Evolutionary conservation across 192 early-diverging fungal species (phyloP), one percentile per base, ranked within the genome.

Genomic region (Mortierella alpina): DNA sequence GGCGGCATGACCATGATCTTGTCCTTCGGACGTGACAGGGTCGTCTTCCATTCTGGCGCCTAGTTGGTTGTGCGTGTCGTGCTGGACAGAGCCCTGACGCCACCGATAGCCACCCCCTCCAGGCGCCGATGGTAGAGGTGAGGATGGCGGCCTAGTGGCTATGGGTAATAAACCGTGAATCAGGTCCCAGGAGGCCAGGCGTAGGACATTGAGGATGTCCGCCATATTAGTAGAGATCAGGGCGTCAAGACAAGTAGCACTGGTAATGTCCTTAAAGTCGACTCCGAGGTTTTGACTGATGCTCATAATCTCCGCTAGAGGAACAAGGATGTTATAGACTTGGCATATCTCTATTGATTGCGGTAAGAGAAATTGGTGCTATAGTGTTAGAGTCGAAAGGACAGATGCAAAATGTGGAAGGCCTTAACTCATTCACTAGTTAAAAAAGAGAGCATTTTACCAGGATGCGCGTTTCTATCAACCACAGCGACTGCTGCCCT

Each of bases 181-280:
- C 77, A 80, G 72, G 22, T 80, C 77, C 6, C 72, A 23, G 7
- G 77, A 70, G 15, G 77, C 77, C 62, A 72, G 22, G 7, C 70
- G 63, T 1, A 66, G 72, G 40, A 80, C 52, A 0, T 68, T 31
- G 23, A 7, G 31, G 46, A 80, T 80, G 1, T 70, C 65, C 0
- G 72, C 65, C 17, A 80, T 50, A 18, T 72, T 66, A 11, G 65
- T 63, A 2, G 77, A 72, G 20, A 80, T 56, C 15, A 80, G 47
- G 23, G 70, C 52, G 7, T 80, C 77, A 18, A 80, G 65, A 31
- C 69, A 72, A 15, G 23, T 68, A 18, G 53, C 45, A 3, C 59
- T 20, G 12, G 77, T 20, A 5, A 70, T 72, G 48, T 80, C 77
- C 23, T 68, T 68, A 15, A 80, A 42, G 46, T 80, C 77, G 0